Conservation (phyloP, 2,329 filamentous ascomycete genomes). For the Tolypocladium amazonense region DNA sequence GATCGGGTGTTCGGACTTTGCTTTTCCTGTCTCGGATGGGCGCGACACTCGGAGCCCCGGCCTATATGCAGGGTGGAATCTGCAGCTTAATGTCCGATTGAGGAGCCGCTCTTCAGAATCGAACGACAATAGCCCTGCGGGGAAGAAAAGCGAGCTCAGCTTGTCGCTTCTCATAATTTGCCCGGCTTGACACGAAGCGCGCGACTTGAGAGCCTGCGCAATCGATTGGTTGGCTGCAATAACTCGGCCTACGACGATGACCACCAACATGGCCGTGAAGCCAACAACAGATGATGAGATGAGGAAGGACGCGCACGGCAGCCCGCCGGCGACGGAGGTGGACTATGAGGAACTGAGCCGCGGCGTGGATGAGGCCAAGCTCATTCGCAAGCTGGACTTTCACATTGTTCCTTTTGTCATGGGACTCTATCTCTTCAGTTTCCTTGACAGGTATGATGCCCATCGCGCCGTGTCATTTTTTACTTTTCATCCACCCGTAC, state of each 20-base stretch:
- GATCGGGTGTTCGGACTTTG: not conserved
- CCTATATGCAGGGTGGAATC: not conserved
- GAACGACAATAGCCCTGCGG: not conserved
- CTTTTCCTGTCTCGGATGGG: not conserved
- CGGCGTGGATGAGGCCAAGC: slow-evolving; percentile 33
- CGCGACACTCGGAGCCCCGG: not conserved
- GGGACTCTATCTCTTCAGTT: slow-evolving; percentile 63
- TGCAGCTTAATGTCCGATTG: not conserved
- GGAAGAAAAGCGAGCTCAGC: not conserved
- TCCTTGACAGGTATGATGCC: slow-evolving; percentile 49
- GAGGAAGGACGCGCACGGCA: not conserved
- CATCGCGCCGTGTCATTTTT: not conserved
- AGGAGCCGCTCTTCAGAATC: not conserved
- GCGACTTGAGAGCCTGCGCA: not conserved
- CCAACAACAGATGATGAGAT: not conserved
- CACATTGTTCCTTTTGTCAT: slow-evolving; percentile 57
- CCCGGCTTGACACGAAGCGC: not conserved
- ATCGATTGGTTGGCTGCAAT: not conserved
- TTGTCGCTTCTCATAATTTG: not conserved
- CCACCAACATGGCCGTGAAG: not conserved
- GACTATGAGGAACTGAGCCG: not conserved
- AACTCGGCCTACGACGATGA: not conserved
- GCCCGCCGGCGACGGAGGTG: not conserved
- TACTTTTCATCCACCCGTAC: not conserved
- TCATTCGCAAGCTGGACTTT: slow-evolving; percentile 55